phyloP scores from a whole-genome alignment of 2,329 filamentous ascomycete genomes.

The Fusarium domesticum region DNA sequence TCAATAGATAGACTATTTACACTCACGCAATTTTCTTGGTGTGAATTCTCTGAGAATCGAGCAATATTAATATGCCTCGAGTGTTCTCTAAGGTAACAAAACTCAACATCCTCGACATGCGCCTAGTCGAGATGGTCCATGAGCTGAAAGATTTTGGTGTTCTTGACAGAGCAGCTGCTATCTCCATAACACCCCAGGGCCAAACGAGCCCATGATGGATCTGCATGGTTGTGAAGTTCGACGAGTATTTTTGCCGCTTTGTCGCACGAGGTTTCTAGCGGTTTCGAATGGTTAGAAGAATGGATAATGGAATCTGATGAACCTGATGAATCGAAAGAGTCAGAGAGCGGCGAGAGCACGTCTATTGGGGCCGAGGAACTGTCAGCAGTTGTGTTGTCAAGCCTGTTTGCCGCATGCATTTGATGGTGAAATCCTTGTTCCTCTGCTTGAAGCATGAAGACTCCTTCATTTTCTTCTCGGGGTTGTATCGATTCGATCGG shows the following conservation, averaged over 20 bases:
- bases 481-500: constrained; percentile 1
- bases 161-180: constrained; percentile 8
- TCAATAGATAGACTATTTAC: constrained; percentile 1
- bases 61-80: not conserved
- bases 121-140: constrained; percentile 3
- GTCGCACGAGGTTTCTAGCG: constrained; percentile 2
- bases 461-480: constrained; percentile 1
- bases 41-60: not conserved
- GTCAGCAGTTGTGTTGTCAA: not conserved
- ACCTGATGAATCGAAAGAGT: not conserved
- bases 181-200: constrained; percentile 8
- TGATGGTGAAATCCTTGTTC: not conserved
- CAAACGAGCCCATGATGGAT: constrained; percentile 4
- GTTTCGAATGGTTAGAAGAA: not conserved
- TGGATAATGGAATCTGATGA: not conserved
- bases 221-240: constrained; percentile 4
- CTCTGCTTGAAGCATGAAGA: not conserved
- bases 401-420: not conserved
- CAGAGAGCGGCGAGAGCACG: not conserved
- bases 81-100: not conserved
- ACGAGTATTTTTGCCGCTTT: constrained; percentile 10
- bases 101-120: not conserved
- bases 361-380: not conserved
- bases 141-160: constrained; percentile 10
- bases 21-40: not conserved